Conservation (phyloP, 805 yeast genomes). For the Schizosaccharomyces octosporus region DNA sequence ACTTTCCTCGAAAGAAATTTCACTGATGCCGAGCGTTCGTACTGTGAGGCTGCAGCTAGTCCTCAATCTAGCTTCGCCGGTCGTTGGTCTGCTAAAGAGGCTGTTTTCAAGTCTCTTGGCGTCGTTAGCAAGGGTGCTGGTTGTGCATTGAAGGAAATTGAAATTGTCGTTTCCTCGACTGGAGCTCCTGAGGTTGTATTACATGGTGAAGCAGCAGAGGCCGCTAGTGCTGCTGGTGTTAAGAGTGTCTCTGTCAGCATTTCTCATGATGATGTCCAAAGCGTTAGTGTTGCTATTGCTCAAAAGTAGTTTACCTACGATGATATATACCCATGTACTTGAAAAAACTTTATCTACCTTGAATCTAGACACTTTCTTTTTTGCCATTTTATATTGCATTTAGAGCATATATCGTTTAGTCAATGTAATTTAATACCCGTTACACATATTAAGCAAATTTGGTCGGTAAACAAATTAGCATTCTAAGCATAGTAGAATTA, state of each 20-base stretch:
- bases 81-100: conserved; percentile 98
- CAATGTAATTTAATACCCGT: background rate
- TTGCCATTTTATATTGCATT: background rate
- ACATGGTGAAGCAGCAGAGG: conserved; percentile 48
- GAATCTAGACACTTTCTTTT: background rate
- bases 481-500: too few species aligned
- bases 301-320: conserved; percentile 3
- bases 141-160: conserved; percentile 77
- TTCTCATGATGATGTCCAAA: conserved; percentile 89
- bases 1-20: conserved; percentile 84
- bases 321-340: background rate
- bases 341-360: background rate
- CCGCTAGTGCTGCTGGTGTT: conserved; percentile 50
- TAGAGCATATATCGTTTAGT: background rate
- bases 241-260: conserved; percentile 61
- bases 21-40: conserved; percentile 52
- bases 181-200: conserved; percentile 68
- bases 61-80: conserved; percentile 88
- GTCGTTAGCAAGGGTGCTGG: conserved; percentile 84
- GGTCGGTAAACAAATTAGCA: too few species aligned
- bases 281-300: conserved; percentile 81
- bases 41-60: conserved; percentile 49
- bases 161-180: conserved; percentile 43
- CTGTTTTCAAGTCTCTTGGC: conserved; percentile 86
- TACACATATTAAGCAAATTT: too few species aligned